A percentile compares a stretch with the other conserved stretches of the same genome.
Evolutionary conservation across 2,329 filamentous ascomycete species (phyloP).

Genomic region (Fusarium sp.): DNA sequence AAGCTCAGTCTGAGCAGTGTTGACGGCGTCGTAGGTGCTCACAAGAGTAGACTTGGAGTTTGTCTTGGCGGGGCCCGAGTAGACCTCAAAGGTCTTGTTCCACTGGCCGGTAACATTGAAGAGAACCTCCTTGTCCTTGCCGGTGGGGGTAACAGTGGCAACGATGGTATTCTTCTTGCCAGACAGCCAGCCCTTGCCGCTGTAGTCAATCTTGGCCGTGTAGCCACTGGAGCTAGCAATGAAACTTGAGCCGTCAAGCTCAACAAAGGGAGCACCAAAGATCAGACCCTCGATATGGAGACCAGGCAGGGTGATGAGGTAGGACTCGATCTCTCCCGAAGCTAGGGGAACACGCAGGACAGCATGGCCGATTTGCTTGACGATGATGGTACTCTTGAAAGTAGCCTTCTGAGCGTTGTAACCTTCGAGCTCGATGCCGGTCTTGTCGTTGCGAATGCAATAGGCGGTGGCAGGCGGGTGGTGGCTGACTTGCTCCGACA

Average conservation of each 20-base stretch:
- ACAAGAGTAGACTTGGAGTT: slow-evolving; percentile 66
- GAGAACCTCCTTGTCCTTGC: slow-evolving; percentile 79
- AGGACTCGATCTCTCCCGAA: slow-evolving; percentile 72
- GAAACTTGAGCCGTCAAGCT: slow-evolving; percentile 87
- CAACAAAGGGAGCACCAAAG: slow-evolving; percentile 88
- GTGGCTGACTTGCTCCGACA: slow-evolving; percentile 96
- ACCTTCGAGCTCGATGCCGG: slow-evolving; percentile 84
- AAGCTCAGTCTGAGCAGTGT: slow-evolving; percentile 75
- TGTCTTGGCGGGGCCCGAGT: slow-evolving; percentile 72
- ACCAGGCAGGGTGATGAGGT: slow-evolving; percentile 91
- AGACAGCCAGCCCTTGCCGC: slow-evolving; percentile 92
- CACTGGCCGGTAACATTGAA: slow-evolving; percentile 94
- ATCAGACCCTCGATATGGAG: slow-evolving; percentile 96
- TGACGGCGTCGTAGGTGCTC: slow-evolving; percentile 73
- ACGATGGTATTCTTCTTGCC: slow-evolving; percentile 96
- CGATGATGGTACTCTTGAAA: slow-evolving; percentile 92
- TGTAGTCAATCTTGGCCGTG: slow-evolving; percentile 92
- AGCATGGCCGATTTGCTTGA: slow-evolving; percentile 95
- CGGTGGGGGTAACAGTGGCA: slow-evolving; percentile 80
- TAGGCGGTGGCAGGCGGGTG: slow-evolving; percentile 97
- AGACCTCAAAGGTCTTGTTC: slow-evolving; percentile 87
- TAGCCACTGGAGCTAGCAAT: slow-evolving; percentile 91
- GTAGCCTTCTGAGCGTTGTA: slow-evolving; percentile 98
- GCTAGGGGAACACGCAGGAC: slow-evolving; percentile 78
- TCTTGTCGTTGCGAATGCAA: slow-evolving; percentile 87